Conservation (phyloP, 805 yeast species). For the Candida quercuum region DNA sequence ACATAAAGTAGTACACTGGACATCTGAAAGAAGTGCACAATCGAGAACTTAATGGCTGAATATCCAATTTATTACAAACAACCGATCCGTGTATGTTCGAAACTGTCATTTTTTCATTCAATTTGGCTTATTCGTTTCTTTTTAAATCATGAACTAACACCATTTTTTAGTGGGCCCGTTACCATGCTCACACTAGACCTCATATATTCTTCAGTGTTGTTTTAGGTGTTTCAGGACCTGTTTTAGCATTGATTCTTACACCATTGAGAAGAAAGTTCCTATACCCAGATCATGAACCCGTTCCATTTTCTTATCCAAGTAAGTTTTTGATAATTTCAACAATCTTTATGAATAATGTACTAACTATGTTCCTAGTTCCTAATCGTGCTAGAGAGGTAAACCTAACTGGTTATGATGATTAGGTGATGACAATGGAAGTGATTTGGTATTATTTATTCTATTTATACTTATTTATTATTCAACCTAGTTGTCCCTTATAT, state of each 20-base stretch:
- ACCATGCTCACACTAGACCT: slow-evolving; percentile 71
- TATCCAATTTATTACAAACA: slow-evolving; percentile 1
- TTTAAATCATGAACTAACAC: too few species aligned
- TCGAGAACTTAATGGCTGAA: not conserved
- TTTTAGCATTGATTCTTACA: slow-evolving; percentile 50
- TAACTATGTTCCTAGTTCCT: slow-evolving; percentile 36
- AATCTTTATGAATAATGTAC: slow-evolving; percentile 3
- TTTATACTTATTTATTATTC: not conserved
- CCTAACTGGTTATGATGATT: slow-evolving; percentile 54
- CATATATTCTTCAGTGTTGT: slow-evolving; percentile 62
- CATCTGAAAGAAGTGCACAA: not conserved
- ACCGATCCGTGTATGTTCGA: slow-evolving; percentile 1
- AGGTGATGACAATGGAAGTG: slow-evolving; percentile 2
- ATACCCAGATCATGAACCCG: slow-evolving; percentile 58
- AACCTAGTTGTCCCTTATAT: too few species aligned
- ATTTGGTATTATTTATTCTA: not conserved
- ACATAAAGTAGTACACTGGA: too few species aligned
- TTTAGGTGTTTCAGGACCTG: slow-evolving; percentile 65
- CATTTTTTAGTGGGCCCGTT: slow-evolving; percentile 77
- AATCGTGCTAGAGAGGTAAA: slow-evolving; percentile 42
- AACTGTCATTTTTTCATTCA: too few species aligned
- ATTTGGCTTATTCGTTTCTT: slow-evolving; percentile 1
- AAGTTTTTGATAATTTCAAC: too few species aligned
- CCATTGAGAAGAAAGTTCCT: slow-evolving; percentile 67
- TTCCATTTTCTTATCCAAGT: slow-evolving; percentile 47